Percentiles rank a stretch among this genome's conserved stretches.
These are phyloP conservation scores for Aspergillus taichungensis DNA, from an alignment of 495 filamentous ascomycete genomes.

Conservation along the genomic window DNA sequence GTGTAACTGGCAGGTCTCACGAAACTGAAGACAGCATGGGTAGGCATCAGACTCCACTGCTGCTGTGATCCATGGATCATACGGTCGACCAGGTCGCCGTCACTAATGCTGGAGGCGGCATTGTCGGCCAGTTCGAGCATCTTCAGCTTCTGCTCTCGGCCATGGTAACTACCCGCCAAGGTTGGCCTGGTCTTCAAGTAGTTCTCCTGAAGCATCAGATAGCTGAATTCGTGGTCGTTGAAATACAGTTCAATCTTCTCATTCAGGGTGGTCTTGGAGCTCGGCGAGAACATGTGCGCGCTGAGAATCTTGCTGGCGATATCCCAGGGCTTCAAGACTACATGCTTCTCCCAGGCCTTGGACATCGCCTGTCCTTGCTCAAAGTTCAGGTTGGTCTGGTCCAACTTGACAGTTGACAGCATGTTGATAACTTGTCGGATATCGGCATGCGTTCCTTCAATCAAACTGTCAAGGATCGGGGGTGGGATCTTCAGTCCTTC, in stretches of 20 bases:
- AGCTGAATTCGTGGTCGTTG: constrained; percentile 96
- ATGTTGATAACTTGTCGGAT: constrained; percentile 99
- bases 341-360: constrained; percentile 96
- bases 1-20: constrained; percentile 85
- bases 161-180: constrained; percentile 45
- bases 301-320: constrained; percentile 88
- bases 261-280: constrained; percentile 76
- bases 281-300: constrained; percentile 72
- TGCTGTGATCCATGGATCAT: constrained; percentile 99
- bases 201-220: constrained; percentile 96
- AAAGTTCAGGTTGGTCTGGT: constrained; percentile 67
- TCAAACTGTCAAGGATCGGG: constrained; percentile 84
- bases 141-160: constrained; percentile 66
- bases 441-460: constrained; percentile 89
- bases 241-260: constrained; percentile 99
- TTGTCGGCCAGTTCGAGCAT: constrained; percentile 72
- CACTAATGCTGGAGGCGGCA: constrained; percentile 90
- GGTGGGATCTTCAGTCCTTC: constrained; percentile 80
- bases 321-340: constrained; percentile 96
- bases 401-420: constrained; percentile 86
- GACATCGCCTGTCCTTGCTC: constrained; percentile 85
- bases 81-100: constrained; percentile 90
- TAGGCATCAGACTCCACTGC: constrained; percentile 96
- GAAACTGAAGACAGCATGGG: constrained; percentile 93
- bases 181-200: constrained; percentile 77